Base-by-base conservation (phyloP, 2,329 filamentous ascomycete genomes). In the Acrocalymma vagum region DNA sequence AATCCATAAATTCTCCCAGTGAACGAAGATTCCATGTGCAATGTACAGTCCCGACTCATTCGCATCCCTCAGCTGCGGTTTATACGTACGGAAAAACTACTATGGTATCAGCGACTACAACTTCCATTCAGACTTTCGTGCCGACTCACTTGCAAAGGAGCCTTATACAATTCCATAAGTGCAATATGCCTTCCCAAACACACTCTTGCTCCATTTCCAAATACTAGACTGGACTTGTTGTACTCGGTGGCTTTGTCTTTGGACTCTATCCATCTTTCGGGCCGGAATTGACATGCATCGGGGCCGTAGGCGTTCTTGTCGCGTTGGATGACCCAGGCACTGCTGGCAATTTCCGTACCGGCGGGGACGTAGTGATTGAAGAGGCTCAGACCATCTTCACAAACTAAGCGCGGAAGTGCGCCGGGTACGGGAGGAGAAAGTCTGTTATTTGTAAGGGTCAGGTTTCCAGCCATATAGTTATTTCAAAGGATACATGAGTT, bases 91-190 rank as follows among this genome's bases (percentile, higher is more conserved):
- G 31, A 77, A 70, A 48, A 78, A 75, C n/a, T n/a, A n/a, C n/a
- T n/a, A n/a, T n/a, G n/a, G n/a, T n/a, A n/a, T n/a, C n/a, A n/a
- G n/a, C n/a, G n/a, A n/a, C n/a, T n/a, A n/a, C n/a, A n/a, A n/a
- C n/a, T n/a, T n/a, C n/a, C n/a, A n/a, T n/a, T n/a, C n/a, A n/a
- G n/a, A n/a, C n/a, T n/a, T n/a, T n/a, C n/a, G n/a, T n/a, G n/a
- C n/a, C n/a, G n/a, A n/a, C n/a, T n/a, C n/a, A n/a, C n/a, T 51
- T 73, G 49, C 11, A 58, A 26, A 7, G 50, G 72, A 4, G 37
- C 49, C 65, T 81, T 80, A 56, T 71, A 78, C 35, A 80, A 51
- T 62, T 81, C 78, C 75, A 80, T 78, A 53, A 75, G 69, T 1
- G 77, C 78, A 42, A 81, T 76, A 28, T 78, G 71, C 42, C 70